Evolutionary conservation across 441 rosid species (phyloP), one percentile per base, ranked within the genome.

Genomic region (Iberis amara): DNA sequence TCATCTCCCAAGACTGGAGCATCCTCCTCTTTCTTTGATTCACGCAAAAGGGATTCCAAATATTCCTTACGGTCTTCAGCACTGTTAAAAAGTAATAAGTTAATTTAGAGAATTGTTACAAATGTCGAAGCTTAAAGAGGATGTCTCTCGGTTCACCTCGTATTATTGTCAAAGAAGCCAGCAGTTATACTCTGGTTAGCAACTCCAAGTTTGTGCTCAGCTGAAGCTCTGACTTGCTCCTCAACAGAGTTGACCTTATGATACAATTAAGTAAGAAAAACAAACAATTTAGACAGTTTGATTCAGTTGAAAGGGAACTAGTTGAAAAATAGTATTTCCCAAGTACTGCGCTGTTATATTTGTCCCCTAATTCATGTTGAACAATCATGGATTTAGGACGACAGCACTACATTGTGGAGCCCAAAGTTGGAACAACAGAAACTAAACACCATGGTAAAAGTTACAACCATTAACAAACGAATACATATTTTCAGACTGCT

Each of bases 171-270:
- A 73, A 86, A 86, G 74, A 89, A 89, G 33, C 97, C 97, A 38
- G 97, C 97, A 46, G 97, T 89, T 49, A 89, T 89, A 63, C 97
- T 89, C 83, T 89, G 97, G 72, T 89, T 86, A 71, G 96, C 97
- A 71, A 89, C 96, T 68, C 97, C 97, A 52, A 89, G 82, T 79
- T 89, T 89, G 74, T 89, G 97, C 72, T 89, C 96, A 13, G 97
- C 96, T 35, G 97, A 65, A 72, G 94, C 95, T 73, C 97, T 79
- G 31, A 89, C 97, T 86, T 89, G 96, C 70, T 89, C 96, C 72
- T 86, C 96, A 52, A 89, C 96, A 51, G 94, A 80, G 79, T 82
- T 77, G 62, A 86, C 97, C 97, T 89, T 62, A 64, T 35, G 33
- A 60, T 36, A 67, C 39, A 39, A 59, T 58, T 9, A 68, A 47